Base-by-base conservation (phyloP, 768 basidiomycete genomes). In the Ramaria sp. region DNA sequence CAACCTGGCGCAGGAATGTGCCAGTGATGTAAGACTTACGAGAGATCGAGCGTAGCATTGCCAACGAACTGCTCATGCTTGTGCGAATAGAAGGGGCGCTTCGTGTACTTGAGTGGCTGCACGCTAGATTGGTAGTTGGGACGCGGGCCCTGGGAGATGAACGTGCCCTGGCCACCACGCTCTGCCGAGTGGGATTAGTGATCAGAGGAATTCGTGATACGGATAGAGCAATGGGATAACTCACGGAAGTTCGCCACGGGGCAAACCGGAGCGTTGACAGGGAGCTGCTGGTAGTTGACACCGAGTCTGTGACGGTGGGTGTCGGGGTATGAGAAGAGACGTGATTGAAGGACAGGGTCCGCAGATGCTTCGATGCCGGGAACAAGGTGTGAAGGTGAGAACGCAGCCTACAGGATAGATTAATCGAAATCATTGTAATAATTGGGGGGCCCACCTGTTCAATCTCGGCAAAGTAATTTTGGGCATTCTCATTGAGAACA, bases 391-490 rank as follows among this genome's bases (percentile, higher is more conserved):
- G 89, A 86, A 0, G 94, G 94, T 18, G 90, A 79, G 76, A 90
- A 94, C 2, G 92, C 92, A 56, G 71, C 73, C 78, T 85, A 56
- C 7, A 32, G 28, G 44, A 25, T 18, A 28, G 25, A 5, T 47
- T 36, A 7, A 30, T 60, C 20, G 57, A 61, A 54, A 50, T n/a
- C 9, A 41, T 25, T 30, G 27, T 5, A 48, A 59, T 37, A 65
- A 67, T 58, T 63, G 59, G n/a, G 66, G 66, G 58, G 57, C 74
- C 60, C 34, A 88, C 85, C 73, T 97, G 92, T 68, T 98, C 94
- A 44, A 93, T 83, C 72, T 97, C 94, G 49, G 91, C 83, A 56
- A 96, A 96, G 78, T 91, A 96, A 72, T 91, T 90, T 65, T 83
- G 73, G 18, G 77, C 73, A 64, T 87, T 85, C 69, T 86, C 77